phyloP scores from a whole-genome alignment of 1,284 basidiomycete species.

The Trichosporon sp. region DNA sequence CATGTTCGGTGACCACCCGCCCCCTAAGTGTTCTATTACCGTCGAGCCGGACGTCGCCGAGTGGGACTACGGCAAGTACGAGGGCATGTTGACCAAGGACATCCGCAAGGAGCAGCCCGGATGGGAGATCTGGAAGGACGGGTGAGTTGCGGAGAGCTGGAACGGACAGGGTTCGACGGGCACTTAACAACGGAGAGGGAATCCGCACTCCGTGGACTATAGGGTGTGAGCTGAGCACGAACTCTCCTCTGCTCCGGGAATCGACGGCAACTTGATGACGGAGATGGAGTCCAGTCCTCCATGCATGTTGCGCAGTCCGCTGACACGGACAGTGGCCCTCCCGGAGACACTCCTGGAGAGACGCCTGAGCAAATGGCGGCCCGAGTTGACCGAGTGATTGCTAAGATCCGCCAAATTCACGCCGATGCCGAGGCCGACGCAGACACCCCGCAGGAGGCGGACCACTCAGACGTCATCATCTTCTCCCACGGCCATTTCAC shows the following conservation, averaged over 20 bases:
- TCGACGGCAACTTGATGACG: neutral
- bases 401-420: conserved; percentile 70
- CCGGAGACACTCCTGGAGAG: conserved; percentile 64
- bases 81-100: conserved; percentile 70
- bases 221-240: too few species aligned
- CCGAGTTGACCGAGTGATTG: conserved; percentile 72
- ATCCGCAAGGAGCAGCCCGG: conserved; percentile 63
- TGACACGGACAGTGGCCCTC: conserved; percentile 60
- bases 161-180: neutral
- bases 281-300: neutral
- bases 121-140: conserved; percentile 80
- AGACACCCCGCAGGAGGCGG: conserved; percentile 29
- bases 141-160: conserved; percentile 51
- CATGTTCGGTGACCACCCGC: conserved; percentile 42
- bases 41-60: conserved; percentile 53
- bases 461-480: conserved; percentile 47
- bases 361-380: conserved; percentile 69
- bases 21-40: conserved; percentile 29
- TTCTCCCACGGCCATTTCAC: conserved; percentile 71
- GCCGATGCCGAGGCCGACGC: conserved; percentile 51
- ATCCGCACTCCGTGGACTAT: neutral
- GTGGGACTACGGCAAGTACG: conserved; percentile 90
- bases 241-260: too few species aligned
- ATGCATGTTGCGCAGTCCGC: neutral
- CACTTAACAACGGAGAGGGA: neutral